Evolutionary conservation across 2,329 filamentous ascomycete genomes (phyloP).

Genomic region (Ampelomyces quisqualis): DNA sequence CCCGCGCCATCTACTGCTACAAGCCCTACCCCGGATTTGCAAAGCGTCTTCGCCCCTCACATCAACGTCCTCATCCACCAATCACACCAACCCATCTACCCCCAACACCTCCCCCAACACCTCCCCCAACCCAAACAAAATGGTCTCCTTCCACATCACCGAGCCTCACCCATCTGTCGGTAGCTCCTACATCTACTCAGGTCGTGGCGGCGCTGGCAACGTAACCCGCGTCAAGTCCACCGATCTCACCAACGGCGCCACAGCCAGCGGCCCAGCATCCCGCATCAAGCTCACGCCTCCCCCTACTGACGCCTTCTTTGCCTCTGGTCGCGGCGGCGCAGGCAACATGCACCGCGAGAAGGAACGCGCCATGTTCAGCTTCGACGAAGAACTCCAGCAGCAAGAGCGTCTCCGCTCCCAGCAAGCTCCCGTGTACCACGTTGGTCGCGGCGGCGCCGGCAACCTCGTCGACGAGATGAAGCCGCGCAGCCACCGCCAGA

Average conservation of each 20-base stretch:
- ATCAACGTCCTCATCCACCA: constrained; percentile 10
- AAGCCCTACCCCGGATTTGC: constrained; percentile 14
- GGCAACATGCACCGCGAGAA: constrained; percentile 60
- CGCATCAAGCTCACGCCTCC: constrained; percentile 52
- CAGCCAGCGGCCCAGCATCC: constrained; percentile 51
- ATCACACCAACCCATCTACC: constrained; percentile 3
- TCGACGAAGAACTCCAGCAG: constrained; percentile 65
- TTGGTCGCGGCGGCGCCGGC: constrained; percentile 62
- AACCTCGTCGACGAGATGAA: constrained; percentile 52
- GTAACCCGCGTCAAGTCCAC: constrained; percentile 56
- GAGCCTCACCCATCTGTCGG: constrained; percentile 63
- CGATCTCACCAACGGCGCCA: constrained; percentile 53
- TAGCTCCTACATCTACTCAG: constrained; percentile 58
- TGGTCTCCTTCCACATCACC: constrained; percentile 55
- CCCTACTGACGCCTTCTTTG: constrained; percentile 56
- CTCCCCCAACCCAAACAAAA: constrained; percentile 29
- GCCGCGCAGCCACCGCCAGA: constrained; percentile 27
- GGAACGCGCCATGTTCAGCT: constrained; percentile 65
- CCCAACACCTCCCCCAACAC: not conserved
- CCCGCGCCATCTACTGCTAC: constrained; percentile 9
- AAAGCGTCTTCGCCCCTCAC: not conserved
- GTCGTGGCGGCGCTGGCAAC: constrained; percentile 62
- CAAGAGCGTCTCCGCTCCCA: constrained; percentile 56
- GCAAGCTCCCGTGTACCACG: constrained; percentile 63
- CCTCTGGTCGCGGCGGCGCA: constrained; percentile 66